Evolutionary conservation across 2,329 filamentous ascomycete genomes (phyloP).

Genomic region (Botrytis aclada): DNA sequence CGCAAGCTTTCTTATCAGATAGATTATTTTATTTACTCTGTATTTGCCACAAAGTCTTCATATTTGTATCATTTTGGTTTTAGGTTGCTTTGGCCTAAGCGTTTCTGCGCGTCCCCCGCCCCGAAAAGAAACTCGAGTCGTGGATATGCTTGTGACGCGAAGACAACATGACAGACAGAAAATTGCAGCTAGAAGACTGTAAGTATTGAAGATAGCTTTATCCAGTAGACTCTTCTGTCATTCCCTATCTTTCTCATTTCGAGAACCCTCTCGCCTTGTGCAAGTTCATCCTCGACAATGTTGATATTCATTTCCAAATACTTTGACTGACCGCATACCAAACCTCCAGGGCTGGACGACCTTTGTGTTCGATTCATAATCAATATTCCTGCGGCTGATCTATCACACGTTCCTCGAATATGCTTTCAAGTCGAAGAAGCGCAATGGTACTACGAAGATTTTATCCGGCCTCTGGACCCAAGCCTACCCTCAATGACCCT

Average conservation of each 20-base stretch:
- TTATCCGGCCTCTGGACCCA: constrained; percentile 86
- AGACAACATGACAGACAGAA: constrained; percentile 68
- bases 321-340: constrained; percentile 25
- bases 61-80: constrained; percentile 19
- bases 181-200: constrained; percentile 91
- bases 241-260: too few relatives aligned
- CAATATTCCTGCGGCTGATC: constrained; percentile 88
- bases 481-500: constrained; percentile 81
- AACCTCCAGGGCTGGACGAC: constrained; percentile 79
- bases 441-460: constrained; percentile 99
- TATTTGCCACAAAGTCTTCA: constrained; percentile 20
- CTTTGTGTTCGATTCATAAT: constrained; percentile 97
- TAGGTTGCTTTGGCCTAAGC: constrained; percentile 20
- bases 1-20: not conserved
- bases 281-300: not conserved
- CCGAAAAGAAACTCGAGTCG: constrained; percentile 28
- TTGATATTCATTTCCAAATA: not conserved
- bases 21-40: constrained; percentile 1
- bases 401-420: constrained; percentile 85
- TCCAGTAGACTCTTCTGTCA: not conserved
- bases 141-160: constrained; percentile 60
- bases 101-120: constrained; percentile 23
- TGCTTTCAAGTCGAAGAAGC: constrained; percentile 99
- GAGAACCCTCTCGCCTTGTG: constrained; percentile 4
- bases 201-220: constrained; percentile 36